Base-by-base conservation (phyloP, 176 grass and related monocot species). In the Avena eriantha region DNA sequence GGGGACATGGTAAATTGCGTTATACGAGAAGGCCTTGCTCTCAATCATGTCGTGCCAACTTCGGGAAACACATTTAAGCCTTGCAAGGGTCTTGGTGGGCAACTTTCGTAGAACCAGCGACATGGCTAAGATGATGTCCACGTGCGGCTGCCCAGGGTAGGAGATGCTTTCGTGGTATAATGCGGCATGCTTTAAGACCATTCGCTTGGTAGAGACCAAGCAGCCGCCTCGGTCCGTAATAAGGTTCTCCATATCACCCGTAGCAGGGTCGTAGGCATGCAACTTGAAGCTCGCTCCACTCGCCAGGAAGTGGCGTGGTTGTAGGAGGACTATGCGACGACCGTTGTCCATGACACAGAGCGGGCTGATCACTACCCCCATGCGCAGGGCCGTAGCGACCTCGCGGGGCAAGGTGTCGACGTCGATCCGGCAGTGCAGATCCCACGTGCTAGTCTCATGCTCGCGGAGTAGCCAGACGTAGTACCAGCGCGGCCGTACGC, bases 121-220 rank as follows among this genome's bases (percentile, higher is more conserved):
- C 35, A 70, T 70, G 18, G 68, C 35, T 35, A 70, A 70, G 68
- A 70, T 70, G 35, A 70, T 69, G 68, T 70, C 68, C 17, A 41
- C 9, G 7, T 70, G 35, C 18, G 35, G 18, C 35, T 70, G 68
- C 68, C 68, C 35, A 21, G 35, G 68, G 19, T 39, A 43, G 68
- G 17, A 35, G 35, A 70, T 10, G 68, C 68, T 70, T 70, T 70
- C 68, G 35, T 70, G 9, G 68, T 70, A 70, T 7, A 21, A 43
- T 70, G 68, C 19, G 18, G 68, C 35, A 43, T 70, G 35, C 9
- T 33, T 41, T 5, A 70, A n/a, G 35, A 43, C 14, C 17, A n/a
- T 21, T 8, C 4, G 7, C 1, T 41, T 1, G 18, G 0, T 19
- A 41, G 67, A 70, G 16, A 43, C 33, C 67, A 63, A 26, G 5